Base-by-base conservation (phyloP, 108 stramenopile species). In the Phaeodactylum tricornutum region DNA sequence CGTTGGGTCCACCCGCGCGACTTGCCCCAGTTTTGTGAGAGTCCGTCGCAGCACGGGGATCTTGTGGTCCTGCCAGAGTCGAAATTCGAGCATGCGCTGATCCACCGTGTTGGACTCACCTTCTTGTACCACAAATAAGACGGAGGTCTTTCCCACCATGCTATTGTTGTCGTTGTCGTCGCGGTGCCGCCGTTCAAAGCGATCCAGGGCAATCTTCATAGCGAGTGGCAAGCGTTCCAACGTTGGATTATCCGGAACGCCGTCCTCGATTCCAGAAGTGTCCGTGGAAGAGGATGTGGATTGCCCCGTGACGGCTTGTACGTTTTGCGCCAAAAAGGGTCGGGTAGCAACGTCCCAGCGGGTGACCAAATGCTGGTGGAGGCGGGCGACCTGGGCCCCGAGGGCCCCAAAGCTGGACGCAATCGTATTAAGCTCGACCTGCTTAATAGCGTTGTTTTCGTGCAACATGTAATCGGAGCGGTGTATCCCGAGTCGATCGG, bases 391-490 rank as follows among this genome's bases (percentile, higher is more conserved):
- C 14, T 69, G 64, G 7, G 60, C 49, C 34, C 87, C 65, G 47
- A 92, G 38, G 29, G 81, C 74, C 7, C 78, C 96, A 57, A 99
- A 99, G 23, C 91, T 93, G 5, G 93, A 74, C 4, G 98, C 96
- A 53, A 99, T 95, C 6, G 98, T 99, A 58, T 99, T 99, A 29
- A 99, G 63, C 71, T 99, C 98, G 36, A 99, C 94, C 59, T 99
- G 95, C 46, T 88, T 86, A 33, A 79, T 34, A 11, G 52, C 51
- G n/a, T 59, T 58, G 2, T 21, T 45, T 9, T 47, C 23, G 67
- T 92, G 71, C 8, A 98, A 62, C 98, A 99, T 99, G 81, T 99
- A 99, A 71, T 99, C 98, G 50, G 79, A 83, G 3, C 98, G 74
- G 46, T 73, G 78, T 29, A 99, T 81, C 4, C 93, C 98, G 20